These are phyloP conservation scores for Scheffersomyces parashehatae DNA, from an alignment of 1,139 yeast genomes.

Conservation along the genomic window DNA sequence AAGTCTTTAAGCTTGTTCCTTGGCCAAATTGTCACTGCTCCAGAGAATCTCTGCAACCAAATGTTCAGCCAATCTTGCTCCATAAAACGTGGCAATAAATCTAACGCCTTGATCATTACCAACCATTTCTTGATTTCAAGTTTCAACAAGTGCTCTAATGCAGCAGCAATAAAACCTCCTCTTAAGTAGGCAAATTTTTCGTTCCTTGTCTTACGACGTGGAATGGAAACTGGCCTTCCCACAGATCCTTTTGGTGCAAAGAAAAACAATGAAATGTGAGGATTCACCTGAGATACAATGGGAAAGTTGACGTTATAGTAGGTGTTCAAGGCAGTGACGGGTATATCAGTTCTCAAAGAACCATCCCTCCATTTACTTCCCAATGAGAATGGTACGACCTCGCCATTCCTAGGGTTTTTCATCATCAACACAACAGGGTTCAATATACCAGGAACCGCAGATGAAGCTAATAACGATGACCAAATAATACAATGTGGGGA, in stretches of 20 bases:
- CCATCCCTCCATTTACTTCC: slow-evolving; percentile 82
- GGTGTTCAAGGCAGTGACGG: slow-evolving; percentile 67
- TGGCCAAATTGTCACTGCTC: slow-evolving; percentile 79
- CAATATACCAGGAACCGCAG: slow-evolving; percentile 84
- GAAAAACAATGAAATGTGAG: slow-evolving; percentile 75
- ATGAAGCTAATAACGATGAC: slow-evolving; percentile 74
- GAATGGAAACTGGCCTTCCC: slow-evolving; percentile 68
- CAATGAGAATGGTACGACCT: slow-evolving; percentile 65
- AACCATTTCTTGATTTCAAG: slow-evolving; percentile 78
- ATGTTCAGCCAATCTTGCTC: slow-evolving; percentile 83
- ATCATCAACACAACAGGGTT: slow-evolving; percentile 81
- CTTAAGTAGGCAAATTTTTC: slow-evolving; percentile 51
- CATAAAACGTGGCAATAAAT: slow-evolving; percentile 64
- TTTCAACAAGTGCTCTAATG: slow-evolving; percentile 67
- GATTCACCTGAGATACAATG: slow-evolving; percentile 80
- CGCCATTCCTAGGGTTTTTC: slow-evolving; percentile 48
- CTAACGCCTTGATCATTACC: slow-evolving; percentile 63
- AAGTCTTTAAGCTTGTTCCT: slow-evolving; percentile 60
- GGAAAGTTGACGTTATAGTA: slow-evolving; percentile 77
- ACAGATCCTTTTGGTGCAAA: slow-evolving; percentile 82
- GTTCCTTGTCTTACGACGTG: slow-evolving; percentile 47
- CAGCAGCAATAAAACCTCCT: slow-evolving; percentile 78
- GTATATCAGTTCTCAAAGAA: slow-evolving; percentile 69
- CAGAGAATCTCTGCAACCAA: slow-evolving; percentile 74
- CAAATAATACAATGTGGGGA: slow-evolving; percentile 83